Evolutionary conservation across 257 asterid genomes (phyloP), one percentile per base, ranked within the genome.

Genomic region (Jasminum sambac): DNA sequence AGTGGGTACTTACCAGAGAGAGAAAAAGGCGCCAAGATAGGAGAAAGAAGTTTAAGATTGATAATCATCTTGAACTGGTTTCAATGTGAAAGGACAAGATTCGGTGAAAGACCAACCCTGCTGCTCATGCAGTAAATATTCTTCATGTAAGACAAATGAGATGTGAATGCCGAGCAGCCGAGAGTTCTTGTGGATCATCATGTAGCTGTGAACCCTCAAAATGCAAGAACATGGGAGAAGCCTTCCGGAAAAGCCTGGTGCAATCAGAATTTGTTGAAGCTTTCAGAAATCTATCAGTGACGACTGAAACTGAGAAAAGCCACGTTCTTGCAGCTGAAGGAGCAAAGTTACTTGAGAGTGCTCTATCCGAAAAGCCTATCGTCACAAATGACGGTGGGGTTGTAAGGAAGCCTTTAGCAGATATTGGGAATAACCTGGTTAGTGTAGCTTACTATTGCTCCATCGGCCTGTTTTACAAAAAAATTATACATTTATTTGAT

Each of bases 371-470:
- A 39, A 89, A 85, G 80, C 79, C 87, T 12, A 72, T 17, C 13
- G 66, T 70, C 60, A 42, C 78, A n/a, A 85, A 74, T 63, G 84
- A 80, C 70, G 88, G 72, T 63, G 83, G 71, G 17, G 36, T 76
- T 21, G 50, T 50, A 62, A 77, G 99, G 81, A 95, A 81, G 89
- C 91, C 97, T 14, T 80, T 95, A 77, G 85, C 98, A 7, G 96
- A 95, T 81, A 91, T 95, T 69, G 98, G 98, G 63, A 95, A 95
- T 73, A 86, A 80, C 74, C 68, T 83, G 81, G 98, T 94, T 81
- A 65, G 92, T 66, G 37, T 43, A 30, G 3, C 58, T 12, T 23
- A 5, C 30, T 3, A 6, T 50, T 9, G 34, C 62, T 55, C 34
- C 62, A 36, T 30, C 1, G 4, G 11, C 26, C 39, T 25, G n/a